Evolutionary conservation across 1,284 basidiomycete genomes (phyloP).

Genomic region (Melampsora abietis-canadensis): DNA sequence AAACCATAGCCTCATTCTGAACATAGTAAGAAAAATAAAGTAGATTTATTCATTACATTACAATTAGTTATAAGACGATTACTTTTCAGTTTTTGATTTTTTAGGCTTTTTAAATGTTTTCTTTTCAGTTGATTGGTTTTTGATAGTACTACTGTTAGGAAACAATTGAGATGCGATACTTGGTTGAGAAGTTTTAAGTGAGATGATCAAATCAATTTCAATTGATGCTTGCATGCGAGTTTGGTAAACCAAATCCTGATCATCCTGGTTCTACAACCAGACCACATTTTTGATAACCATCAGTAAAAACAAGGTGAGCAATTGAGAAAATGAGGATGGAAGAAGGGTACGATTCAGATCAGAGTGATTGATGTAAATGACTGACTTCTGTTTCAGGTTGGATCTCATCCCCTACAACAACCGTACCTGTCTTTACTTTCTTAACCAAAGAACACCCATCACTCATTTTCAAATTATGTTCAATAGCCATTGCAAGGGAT

Average conservation of each 20-base stretch:
- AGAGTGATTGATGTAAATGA: neutral
- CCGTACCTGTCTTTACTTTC: constrained; percentile 22
- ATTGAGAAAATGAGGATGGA: too few species aligned
- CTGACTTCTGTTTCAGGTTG: constrained; percentile 1
- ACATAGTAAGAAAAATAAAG: too few species aligned
- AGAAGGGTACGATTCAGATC: too few species aligned
- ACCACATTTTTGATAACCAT: neutral
- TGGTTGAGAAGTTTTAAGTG: neutral
- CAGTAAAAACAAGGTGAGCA: neutral
- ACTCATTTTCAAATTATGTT: constrained; percentile 13
- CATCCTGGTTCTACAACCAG: neutral
- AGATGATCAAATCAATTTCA: constrained; percentile 16
- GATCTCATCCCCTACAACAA: constrained; percentile 32
- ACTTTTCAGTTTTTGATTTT: too few species aligned
- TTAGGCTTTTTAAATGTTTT: too few species aligned
- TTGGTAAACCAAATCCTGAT: constrained; percentile 33
- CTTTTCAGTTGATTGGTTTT: too few species aligned
- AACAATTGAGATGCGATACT: constrained; percentile 2
- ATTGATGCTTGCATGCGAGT: constrained; percentile 34
- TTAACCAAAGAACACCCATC: neutral
- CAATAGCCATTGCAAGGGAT: constrained; percentile 27
- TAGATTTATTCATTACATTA: too few species aligned
- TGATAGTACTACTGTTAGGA: neutral
- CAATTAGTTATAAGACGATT: too few species aligned
- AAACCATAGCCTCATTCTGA: too few species aligned